Percentiles rank a stretch among this genome's conserved stretches.
These are phyloP conservation scores for Auriscalpium microsporum DNA, from an alignment of 768 basidiomycete species.

Conservation along the genomic window DNA sequence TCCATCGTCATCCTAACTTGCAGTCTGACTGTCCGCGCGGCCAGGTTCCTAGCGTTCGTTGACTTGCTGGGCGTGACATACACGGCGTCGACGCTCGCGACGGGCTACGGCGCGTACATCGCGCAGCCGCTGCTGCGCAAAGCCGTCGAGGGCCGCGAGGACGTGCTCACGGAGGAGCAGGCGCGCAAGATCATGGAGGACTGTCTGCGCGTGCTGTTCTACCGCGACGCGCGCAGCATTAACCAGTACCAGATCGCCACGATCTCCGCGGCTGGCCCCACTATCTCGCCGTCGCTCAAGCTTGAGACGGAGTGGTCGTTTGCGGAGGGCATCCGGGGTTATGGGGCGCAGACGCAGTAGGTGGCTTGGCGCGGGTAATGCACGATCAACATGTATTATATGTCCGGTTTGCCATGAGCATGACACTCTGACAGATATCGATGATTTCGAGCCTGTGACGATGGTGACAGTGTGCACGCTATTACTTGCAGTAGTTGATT, in stretches of 20 bases:
- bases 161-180: constrained; percentile 67
- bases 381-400: background rate
- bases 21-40: background rate
- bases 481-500: no score
- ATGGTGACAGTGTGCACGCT: no score
- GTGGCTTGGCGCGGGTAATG: background rate
- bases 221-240: constrained; percentile 90
- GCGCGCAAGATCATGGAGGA: constrained; percentile 73
- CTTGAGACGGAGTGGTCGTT: constrained; percentile 84
- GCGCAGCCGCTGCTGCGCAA: constrained; percentile 89
- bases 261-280: constrained; percentile 67
- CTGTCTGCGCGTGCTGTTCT: constrained; percentile 90
- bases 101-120: constrained; percentile 89
- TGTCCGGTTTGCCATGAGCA: background rate
- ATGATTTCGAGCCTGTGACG: no score
- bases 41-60: constrained; percentile 86
- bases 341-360: constrained; percentile 87
- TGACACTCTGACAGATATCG: background rate
- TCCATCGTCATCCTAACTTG: background rate
- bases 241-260: constrained; percentile 97
- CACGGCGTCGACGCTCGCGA: constrained; percentile 85
- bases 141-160: constrained; percentile 78
- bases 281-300: constrained; percentile 69
- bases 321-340: constrained; percentile 86
- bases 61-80: constrained; percentile 97